Evolutionary conservation across 2,329 filamentous ascomycete genomes (phyloP), one percentile per base, ranked within the genome.

Genomic region (Colletotrichum liriopes): DNA sequence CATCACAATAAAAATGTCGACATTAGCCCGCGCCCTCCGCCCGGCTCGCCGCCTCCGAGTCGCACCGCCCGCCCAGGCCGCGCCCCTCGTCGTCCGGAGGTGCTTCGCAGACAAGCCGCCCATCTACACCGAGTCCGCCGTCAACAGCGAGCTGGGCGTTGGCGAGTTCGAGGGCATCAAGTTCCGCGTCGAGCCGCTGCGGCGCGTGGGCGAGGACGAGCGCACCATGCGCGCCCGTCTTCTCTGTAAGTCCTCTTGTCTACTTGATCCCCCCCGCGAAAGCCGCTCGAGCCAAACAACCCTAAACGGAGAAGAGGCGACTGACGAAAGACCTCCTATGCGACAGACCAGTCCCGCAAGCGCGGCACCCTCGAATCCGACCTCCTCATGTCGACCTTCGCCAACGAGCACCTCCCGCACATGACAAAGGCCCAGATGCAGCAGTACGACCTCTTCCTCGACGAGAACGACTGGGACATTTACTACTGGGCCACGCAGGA

Each of bases 391-490:
- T 98, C 94, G 72, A 99, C 96, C 76, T 99, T 99, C 81, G 96
- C 96, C 75, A 91, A 96, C 76, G 86, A 87, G 66, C 88, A 97
- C 83, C 91, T 99, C 29, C 86, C 87, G 54, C 85, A 85, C 73
- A 97, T 99, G 94, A 90, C 89, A 1, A 82, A 86, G 7, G 83
- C 87, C 62, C 93, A 97, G 80, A 91, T 98, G 77, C 84, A 89
- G 77, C 90, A 97, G 83, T 98, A 96, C 86, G 96, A 98, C 82
- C 86, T 89, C 37, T 97, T 99, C 86, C 91, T 99, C 68, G 96
- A 99, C 83, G 96, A 99, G 85, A 99, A 99, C 83, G 96, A 99
- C 86, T 99, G 96, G 96, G 96, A 99, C 82, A 98, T 99, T 74
- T 99, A 99, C 88, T 99, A 99, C 88, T 99, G 96, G 96, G 94